Percentiles rank a stretch among this genome's conserved stretches.
Evolutionary conservation across 2,329 filamentous ascomycete species (phyloP).

Genomic region (Sporothrix phasma): DNA sequence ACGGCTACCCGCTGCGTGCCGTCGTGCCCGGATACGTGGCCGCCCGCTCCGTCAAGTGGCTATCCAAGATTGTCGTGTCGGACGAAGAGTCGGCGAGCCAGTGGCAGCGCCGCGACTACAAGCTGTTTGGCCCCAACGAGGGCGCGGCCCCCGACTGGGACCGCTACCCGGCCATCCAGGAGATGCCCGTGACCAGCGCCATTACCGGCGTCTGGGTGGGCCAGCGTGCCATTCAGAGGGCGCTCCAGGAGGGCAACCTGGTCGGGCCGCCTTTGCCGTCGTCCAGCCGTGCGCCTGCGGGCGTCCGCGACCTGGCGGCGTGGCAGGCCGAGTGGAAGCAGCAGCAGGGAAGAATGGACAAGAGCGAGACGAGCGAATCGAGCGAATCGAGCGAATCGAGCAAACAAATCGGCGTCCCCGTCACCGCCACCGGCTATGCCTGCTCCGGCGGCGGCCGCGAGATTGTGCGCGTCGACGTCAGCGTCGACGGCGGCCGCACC

Average conservation of each 20-base stretch:
- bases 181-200: conserved; percentile 59
- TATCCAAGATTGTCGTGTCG: conserved; percentile 52
- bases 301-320: conserved; percentile 15
- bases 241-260: not conserved
- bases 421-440: conserved; percentile 51
- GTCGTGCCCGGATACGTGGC: conserved; percentile 57
- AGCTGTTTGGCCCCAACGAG: conserved; percentile 57
- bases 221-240: conserved; percentile 21
- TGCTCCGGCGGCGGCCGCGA: conserved; percentile 57
- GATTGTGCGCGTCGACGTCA: conserved; percentile 59
- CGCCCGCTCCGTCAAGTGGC: conserved; percentile 60
- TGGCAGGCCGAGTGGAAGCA: conserved; percentile 13
- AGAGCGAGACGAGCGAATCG: not conserved
- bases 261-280: not conserved
- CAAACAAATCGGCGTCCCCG: no score
- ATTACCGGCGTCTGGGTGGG: conserved; percentile 44
- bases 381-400: no score
- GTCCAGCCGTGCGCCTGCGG: conserved; percentile 12
- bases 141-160: conserved; percentile 50
- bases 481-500: conserved; percentile 50
- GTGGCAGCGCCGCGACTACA: conserved; percentile 60
- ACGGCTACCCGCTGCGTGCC: conserved; percentile 54
- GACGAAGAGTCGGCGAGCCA: conserved; percentile 56
- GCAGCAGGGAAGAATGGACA: not conserved
- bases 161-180: conserved; percentile 53